Evolutionary conservation across 2,329 filamentous ascomycete genomes (phyloP), one percentile per base, ranked within the genome.

Genomic region (Pestalotiopsis sp.): DNA sequence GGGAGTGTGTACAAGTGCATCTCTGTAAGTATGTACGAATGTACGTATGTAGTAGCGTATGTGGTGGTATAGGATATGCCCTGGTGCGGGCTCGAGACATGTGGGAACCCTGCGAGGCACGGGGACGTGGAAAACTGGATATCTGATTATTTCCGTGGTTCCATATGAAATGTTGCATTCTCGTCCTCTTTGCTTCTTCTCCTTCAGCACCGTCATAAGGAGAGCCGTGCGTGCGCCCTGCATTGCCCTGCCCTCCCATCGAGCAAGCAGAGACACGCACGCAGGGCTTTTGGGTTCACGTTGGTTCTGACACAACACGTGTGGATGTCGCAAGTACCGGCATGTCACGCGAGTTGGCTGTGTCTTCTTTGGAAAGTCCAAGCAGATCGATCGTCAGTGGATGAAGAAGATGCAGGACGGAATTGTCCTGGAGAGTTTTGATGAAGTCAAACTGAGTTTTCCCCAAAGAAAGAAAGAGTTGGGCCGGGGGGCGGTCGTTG

Each of bases 261-360:
- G 23, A 25, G 45, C 45, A 52, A 36, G 31, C 31, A 36, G 7
- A 52, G 45, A 52, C 14, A 20, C 45, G 13, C 59, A 20, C 59
- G 25, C 31, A 12, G 9, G 25, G 59, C 27, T 59, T 39, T 39
- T 7, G 31, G 20, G 23, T n/a, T 13, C 12, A 58, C 56, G 31
- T 36, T 39, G 59, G 23, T n/a, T 23, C 25, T 36, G 31, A 36
- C 31, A 14, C 25, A 6, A n/a, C 59, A 61, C 59, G 59, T 61
- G 59, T 39, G 59, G 59, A 39, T 52, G 45, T 52, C 20, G n/a
- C 31, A 20, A 61, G 59, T 64, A 49, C 61, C 61, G 61, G 61
- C 61, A 45, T 23, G 39, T 49, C 20, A 64, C 61, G 61, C 61
- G 36, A 45, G 39, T 20, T 17, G 31, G 14, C 25, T 4, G 59